phyloP scores from a whole-genome alignment of 164 flowering plant genomes.

The Amborella trichopoda region DNA sequence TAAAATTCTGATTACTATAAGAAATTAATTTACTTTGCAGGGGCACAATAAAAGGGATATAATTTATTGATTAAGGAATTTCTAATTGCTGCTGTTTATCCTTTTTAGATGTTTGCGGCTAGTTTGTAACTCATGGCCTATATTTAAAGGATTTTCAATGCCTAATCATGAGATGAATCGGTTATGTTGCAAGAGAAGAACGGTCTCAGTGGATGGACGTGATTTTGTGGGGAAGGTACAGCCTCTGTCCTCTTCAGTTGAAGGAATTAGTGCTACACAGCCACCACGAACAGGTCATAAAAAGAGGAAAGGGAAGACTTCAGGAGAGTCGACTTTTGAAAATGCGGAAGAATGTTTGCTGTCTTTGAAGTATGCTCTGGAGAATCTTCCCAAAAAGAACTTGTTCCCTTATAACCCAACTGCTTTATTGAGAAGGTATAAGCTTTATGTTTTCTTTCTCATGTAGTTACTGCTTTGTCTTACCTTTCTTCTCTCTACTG shows the following conservation, averaged over 20 bases:
- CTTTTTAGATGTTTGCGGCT: conserved; percentile 54
- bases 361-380: conserved; percentile 42
- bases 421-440: conserved; percentile 64
- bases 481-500: background rate
- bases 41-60: background rate
- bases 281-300: conserved; percentile 7
- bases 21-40: background rate
- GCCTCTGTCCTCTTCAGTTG: conserved; percentile 3
- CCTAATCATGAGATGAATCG: conserved; percentile 6
- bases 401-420: conserved; percentile 85
- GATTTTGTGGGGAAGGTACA: conserved; percentile 11
- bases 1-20: background rate
- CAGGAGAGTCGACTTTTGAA: conserved; percentile 17
- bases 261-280: conserved; percentile 3
- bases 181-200: conserved; percentile 38
- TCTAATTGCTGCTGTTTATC: background rate
- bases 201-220: conserved; percentile 10
- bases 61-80: background rate
- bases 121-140: conserved; percentile 39
- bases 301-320: conserved; percentile 6
- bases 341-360: conserved; percentile 56
- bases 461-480: background rate
- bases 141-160: conserved; percentile 35
- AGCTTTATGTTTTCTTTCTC: too few relatives aligned
- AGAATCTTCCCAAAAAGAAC: conserved; percentile 50